Base-by-base conservation (phyloP, 352 stramenopile genomes). In the Globisporangium mamillatum region DNA sequence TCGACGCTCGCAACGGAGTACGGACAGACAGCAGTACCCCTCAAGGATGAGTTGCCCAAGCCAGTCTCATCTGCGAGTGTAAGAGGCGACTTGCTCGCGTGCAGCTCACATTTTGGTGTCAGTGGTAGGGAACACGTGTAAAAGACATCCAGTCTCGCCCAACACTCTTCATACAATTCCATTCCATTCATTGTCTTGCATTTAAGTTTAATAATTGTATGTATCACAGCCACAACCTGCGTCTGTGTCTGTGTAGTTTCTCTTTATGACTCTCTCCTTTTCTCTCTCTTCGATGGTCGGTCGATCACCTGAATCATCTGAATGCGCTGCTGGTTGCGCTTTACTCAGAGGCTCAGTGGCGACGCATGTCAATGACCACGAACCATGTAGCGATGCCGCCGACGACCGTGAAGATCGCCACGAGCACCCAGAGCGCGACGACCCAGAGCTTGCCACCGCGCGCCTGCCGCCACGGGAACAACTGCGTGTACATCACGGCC, bases 391-490 rank as follows among this genome's bases (percentile, higher is more conserved):
- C 68, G 25, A 74, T 50, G 50, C 58, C 34, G 56, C 76, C 73
- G 24, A 75, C 57, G 48, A 78, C 60, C 14, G 71, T 73, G 59
- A 78, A 76, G 66, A 75, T 68, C 14, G 55, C 67, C 24, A 82
- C 71, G 56, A 80, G 71, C 1, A 57, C 27, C 60, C 67, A 64
- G 6, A 82, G 69, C 54, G 58, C 36, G 10, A 60, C 41, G 18
- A 77, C 46, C 56, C 59, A 60, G 34, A 71, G 50, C 71, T 65
- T 14, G 24, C 66, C 18, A 20, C 50, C 27, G 60, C 50, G 46
- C 41, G 57, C 44, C 25, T 20, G 41, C 67, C 53, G 75, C 78
- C 80, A 85, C 46, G 84, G 80, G 41, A 77, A 90, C 2, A 93
- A 54, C 1, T 50, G 73, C 48, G 77, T 77, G 75, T 81, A 89